Conservation (phyloP, 2,329 filamentous ascomycete species). For the Alternaria panax region DNA sequence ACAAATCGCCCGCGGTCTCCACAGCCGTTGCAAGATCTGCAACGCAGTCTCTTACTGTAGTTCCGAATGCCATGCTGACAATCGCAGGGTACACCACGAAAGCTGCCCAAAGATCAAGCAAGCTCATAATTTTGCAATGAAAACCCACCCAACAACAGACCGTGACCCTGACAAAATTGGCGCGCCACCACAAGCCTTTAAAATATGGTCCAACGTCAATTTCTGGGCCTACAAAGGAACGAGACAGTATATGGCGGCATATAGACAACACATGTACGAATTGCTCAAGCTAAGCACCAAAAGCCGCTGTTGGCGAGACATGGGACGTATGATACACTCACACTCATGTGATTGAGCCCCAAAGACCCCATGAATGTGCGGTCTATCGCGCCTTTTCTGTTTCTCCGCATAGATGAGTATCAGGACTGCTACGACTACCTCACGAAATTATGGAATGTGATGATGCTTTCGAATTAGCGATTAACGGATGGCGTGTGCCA, state of each 20-base stretch:
- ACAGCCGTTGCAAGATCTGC: too few species aligned
- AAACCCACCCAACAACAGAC: too few species aligned
- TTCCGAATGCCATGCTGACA: too few species aligned
- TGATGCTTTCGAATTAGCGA: not conserved
- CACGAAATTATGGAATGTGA: too few species aligned
- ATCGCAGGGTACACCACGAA: too few species aligned
- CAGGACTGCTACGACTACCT: constrained; percentile 60
- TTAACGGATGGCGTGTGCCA: constrained; percentile 37
- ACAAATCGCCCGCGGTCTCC: too few species aligned
- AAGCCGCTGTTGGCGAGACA: not conserved
- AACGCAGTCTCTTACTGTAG: too few species aligned
- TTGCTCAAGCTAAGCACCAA: not conserved
- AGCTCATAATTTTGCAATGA: too few species aligned
- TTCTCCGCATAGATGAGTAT: constrained; percentile 58
- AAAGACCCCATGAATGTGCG: constrained; percentile 40
- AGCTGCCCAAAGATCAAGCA: too few species aligned
- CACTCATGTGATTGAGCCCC: not conserved
- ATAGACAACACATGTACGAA: not conserved
- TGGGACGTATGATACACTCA: not conserved
- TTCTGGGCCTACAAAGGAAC: constrained; percentile 2
- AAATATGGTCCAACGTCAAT: not conserved
- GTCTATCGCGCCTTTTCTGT: constrained; percentile 51
- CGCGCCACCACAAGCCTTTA: too few species aligned
- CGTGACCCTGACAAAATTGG: too few species aligned
- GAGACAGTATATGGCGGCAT: constrained; percentile 2